A percentile compares a stretch with the other conserved stretches of the same genome.
phyloP scores from a whole-genome alignment of 192 early-diverging fungal genomes.

The Backusella australiensis region DNA sequence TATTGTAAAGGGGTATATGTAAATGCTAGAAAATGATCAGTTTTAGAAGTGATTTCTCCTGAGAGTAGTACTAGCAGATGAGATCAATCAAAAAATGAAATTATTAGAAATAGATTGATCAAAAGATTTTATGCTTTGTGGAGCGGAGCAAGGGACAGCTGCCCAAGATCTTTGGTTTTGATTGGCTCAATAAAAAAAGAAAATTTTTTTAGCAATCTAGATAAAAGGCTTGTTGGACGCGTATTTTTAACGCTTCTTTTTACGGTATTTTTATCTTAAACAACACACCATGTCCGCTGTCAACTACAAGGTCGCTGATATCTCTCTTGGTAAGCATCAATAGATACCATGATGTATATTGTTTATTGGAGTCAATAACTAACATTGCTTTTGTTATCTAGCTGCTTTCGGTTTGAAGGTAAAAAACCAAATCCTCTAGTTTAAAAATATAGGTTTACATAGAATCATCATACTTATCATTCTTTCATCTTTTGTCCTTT shows the following conservation, averaged over 20 bases:
- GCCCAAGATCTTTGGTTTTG: neutral
- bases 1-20: neutral
- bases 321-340: constrained; percentile 85
- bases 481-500: constrained; percentile 51
- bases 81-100: neutral
- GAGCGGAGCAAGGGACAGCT: constrained; percentile 2
- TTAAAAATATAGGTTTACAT: neutral
- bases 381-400: constrained; percentile 15
- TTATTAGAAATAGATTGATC: constrained; percentile 7
- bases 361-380: neutral
- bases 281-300: neutral
- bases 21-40: neutral
- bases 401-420: constrained; percentile 98
- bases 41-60: neutral
- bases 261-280: constrained; percentile 1
- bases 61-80: neutral
- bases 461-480: neutral
- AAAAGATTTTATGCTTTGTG: constrained; percentile 4
- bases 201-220: constrained; percentile 13
- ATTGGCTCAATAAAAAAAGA: constrained; percentile 8
- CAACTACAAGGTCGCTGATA: constrained; percentile 74
- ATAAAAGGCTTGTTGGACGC: constrained; percentile 3
- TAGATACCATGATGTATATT: constrained; percentile 68
- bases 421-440: constrained; percentile 70
- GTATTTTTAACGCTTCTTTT: constrained; percentile 10